A percentile compares a stretch with the other conserved stretches of the same genome.
Evolutionary conservation across 208 protist genomes (phyloP).

Genomic region (Trypanosomatidae sp.): DNA sequence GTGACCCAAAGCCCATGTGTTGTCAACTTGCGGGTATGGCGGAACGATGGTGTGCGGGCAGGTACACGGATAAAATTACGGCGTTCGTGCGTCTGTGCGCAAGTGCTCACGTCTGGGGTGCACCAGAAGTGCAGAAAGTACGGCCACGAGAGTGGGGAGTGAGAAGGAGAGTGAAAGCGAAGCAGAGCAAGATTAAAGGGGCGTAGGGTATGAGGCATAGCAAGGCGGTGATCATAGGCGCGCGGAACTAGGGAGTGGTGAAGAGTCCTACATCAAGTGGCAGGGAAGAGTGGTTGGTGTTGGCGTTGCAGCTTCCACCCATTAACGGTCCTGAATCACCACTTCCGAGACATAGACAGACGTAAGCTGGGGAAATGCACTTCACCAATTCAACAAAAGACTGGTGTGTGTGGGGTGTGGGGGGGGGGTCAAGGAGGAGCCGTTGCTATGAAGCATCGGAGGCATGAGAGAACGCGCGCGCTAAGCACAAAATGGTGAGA

Average conservation of each 20-base stretch:
- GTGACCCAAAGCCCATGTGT: conserved; percentile 28
- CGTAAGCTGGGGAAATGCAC: background rate
- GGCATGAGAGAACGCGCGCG: too few species aligned
- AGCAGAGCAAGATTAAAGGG: background rate
- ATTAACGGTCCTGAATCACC: background rate
- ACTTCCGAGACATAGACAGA: background rate
- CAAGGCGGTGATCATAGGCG: background rate
- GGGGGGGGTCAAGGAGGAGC: background rate
- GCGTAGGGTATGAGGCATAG: background rate
- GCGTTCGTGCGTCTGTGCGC: background rate
- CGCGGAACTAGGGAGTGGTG: background rate
- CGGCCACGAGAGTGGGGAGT: background rate
- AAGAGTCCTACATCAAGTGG: background rate
- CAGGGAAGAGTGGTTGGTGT: background rate
- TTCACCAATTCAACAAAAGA: background rate
- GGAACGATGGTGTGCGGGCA: background rate
- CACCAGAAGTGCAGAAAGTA: background rate
- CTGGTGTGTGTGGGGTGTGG: background rate
- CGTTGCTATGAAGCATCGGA: too few species aligned
- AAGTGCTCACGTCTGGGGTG: background rate
- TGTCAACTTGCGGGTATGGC: background rate
- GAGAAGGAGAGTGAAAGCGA: background rate
- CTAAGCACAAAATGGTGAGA: too few species aligned
- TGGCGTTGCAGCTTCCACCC: background rate
- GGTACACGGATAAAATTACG: background rate